These are phyloP conservation scores for Colletotrichum falcatum DNA, from an alignment of 2,329 filamentous ascomycete species.

Conservation along the genomic window DNA sequence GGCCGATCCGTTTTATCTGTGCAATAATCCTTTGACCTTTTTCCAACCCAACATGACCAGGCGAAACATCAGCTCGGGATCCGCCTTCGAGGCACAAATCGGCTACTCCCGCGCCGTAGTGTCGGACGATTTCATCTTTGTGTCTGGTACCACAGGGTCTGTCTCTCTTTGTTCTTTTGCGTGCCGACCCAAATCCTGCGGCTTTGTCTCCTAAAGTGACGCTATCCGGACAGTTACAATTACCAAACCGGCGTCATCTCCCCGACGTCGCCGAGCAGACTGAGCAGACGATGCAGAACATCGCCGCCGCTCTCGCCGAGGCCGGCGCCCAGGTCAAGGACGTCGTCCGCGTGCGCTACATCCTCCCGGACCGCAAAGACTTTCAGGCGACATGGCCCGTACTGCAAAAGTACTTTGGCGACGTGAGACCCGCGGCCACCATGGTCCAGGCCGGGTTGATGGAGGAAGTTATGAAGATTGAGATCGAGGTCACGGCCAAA, in stretches of 20 bases:
- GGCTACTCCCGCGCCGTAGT: constrained; percentile 67
- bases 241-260: constrained; percentile 61
- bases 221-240: constrained; percentile 57
- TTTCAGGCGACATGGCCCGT: constrained; percentile 64
- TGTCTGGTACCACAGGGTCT: constrained; percentile 67
- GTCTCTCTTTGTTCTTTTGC: background rate
- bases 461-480: constrained; percentile 61
- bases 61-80: constrained; percentile 61
- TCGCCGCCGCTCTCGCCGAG: constrained; percentile 57
- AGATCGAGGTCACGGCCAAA: constrained; percentile 58
- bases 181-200: background rate
- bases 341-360: constrained; percentile 65
- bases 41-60: constrained; percentile 48
- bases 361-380: constrained; percentile 60
- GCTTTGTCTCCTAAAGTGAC: background rate
- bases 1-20: background rate
- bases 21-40: background rate
- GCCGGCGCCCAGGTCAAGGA: constrained; percentile 59
- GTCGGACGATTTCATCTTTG: constrained; percentile 62
- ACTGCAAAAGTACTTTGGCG: constrained; percentile 61
- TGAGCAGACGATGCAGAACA: constrained; percentile 62
- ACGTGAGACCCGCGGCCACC: constrained; percentile 64
- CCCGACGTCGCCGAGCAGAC: constrained; percentile 59
- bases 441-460: constrained; percentile 65
- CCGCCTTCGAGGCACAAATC: constrained; percentile 64